Conservation (phyloP, 768 basidiomycete genomes). For the Guyanaporus albipodus region DNA sequence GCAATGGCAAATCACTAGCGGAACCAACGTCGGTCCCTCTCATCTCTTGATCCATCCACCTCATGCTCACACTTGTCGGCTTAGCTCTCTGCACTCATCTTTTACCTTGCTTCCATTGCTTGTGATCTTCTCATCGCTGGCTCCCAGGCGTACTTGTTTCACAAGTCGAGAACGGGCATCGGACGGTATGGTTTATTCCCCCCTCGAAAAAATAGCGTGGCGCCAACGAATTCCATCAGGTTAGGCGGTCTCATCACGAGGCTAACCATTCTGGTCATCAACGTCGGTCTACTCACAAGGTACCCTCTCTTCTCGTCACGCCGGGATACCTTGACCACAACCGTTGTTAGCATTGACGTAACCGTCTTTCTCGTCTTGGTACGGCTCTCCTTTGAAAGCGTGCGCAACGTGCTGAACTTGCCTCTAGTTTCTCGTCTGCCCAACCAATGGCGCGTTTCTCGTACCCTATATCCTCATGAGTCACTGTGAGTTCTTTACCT, state of each 20-base stretch:
- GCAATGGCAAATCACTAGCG: conserved; percentile 31
- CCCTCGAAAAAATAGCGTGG: neutral
- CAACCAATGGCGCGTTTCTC: conserved; percentile 34
- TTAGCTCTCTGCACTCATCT: conserved; percentile 31
- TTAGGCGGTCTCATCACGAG: conserved; percentile 32
- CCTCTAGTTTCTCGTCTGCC: conserved; percentile 33
- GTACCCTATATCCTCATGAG: conserved; percentile 38
- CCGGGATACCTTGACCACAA: neutral
- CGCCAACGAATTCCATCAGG: conserved; percentile 9
- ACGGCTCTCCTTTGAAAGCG: neutral
- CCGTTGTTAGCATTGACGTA: conserved; percentile 25
- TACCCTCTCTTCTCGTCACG: conserved; percentile 1
- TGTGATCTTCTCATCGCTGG: conserved; percentile 35
- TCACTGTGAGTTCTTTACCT: conserved; percentile 24
- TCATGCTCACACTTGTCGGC: neutral
- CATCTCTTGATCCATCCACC: neutral
- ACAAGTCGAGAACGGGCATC: conserved; percentile 28
- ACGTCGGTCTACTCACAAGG: conserved; percentile 36
- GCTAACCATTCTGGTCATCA: conserved; percentile 32
- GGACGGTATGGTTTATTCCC: conserved; percentile 21
- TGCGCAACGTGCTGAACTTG: conserved; percentile 1
- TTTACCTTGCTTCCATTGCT: conserved; percentile 32
- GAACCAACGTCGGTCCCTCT: conserved; percentile 27
- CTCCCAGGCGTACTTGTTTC: conserved; percentile 33
- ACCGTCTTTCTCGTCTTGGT: conserved; percentile 26